Base-by-base conservation (phyloP, 306 rosid genomes). In the Erythrophleum fordii region DNA sequence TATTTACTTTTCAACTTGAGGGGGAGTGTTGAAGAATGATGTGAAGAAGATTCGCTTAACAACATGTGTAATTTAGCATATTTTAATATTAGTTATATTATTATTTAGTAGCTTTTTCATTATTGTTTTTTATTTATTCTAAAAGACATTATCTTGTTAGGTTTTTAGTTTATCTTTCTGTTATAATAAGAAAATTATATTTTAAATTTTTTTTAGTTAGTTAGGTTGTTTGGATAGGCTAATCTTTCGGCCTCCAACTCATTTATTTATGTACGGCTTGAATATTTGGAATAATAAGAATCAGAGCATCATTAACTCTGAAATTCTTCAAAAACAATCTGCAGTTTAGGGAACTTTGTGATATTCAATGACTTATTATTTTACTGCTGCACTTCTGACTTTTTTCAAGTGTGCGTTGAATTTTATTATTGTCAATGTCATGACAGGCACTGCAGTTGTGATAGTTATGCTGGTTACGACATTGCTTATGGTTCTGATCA, bases 391-490 rank as follows among this genome's bases (percentile, higher is more conserved):
- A 61, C 61, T 53, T 71, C n/a, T 29, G 41, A 11, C 28, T 64
- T 70, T 53, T 56, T 71, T 61, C n/a, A 44, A 52, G 45, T 14
- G 61, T 78, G 29, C 60, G 46, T 35, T 23, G 41, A 60, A 45
- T 77, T 18, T 20, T 71, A 20, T 8, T 64, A 42, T 67, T 55
- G 1, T 31, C 46, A 25, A 42, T 82, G 73, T 80, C 44, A 72
- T 49, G 58, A 86, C 92, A 95, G 97, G 99, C 77, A 93, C 98
- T 12, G 99, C 96, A 0, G 98, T 95, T 26, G 92, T 89, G 80
- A 25, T 91, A 74, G 99, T 95, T 76, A 93, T 93, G 98, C 70
- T 95, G 86, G 98, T 90, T 28, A 95, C 98, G 41, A 93, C 97
- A 59, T 76, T 93, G 59, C 96, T 95, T 46, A 93, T 95, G 96